phyloP scores from a whole-genome alignment of 495 filamentous ascomycete genomes.

The Tricharina praecox region DNA sequence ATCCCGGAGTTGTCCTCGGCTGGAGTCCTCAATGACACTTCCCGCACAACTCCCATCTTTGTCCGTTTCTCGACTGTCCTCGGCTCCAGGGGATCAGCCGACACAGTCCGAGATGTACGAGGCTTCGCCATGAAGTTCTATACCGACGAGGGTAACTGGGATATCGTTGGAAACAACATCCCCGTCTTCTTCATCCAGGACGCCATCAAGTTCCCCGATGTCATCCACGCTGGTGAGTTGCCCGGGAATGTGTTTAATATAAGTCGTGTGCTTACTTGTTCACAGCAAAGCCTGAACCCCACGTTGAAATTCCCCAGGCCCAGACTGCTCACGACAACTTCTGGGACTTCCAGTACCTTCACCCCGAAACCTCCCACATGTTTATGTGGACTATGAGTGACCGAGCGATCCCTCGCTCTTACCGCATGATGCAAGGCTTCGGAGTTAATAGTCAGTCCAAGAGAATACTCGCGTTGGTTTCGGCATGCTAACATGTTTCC shows the following conservation, averaged over 20 bases:
- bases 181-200: conserved; percentile 65
- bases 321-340: conserved; percentile 33
- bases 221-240: conserved; percentile 60
- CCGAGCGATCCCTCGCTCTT: conserved; percentile 61
- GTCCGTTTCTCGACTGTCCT: conserved; percentile 72
- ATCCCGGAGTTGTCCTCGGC: conserved; percentile 48
- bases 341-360: conserved; percentile 46
- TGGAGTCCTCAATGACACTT: conserved; percentile 61
- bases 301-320: conserved; percentile 50
- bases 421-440: conserved; percentile 82
- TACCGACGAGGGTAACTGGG: conserved; percentile 38
- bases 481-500: not conserved
- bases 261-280: too few species aligned
- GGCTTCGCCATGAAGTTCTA: conserved; percentile 72
- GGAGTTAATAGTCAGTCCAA: conserved; percentile 49
- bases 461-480: not conserved
- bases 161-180: conserved; percentile 62
- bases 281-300: conserved; percentile 53
- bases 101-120: conserved; percentile 67
- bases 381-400: conserved; percentile 71
- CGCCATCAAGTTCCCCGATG: conserved; percentile 53
- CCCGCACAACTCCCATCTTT: conserved; percentile 61
- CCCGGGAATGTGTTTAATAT: too few species aligned
- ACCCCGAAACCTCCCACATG: conserved; percentile 69
- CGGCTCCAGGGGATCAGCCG: conserved; percentile 57